These are phyloP conservation scores for Phyllosticta citribraziliensis DNA, from an alignment of 2,329 filamentous ascomycete species.

Conservation along the genomic window DNA sequence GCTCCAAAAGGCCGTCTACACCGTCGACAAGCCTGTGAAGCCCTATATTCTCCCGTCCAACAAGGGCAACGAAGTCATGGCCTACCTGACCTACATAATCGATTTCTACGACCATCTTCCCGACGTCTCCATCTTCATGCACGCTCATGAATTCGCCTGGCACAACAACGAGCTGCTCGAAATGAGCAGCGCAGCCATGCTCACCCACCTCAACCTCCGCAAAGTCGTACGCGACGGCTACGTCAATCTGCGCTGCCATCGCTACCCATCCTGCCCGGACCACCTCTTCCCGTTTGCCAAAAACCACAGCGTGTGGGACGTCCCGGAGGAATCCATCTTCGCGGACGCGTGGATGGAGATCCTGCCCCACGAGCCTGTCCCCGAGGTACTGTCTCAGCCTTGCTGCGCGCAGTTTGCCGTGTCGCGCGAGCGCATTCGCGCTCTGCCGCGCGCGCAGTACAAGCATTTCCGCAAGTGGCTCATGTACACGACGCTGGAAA, in stretches of 20 bases:
- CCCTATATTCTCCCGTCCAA: slow-evolving; percentile 14
- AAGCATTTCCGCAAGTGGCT: slow-evolving; percentile 45
- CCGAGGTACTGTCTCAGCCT: slow-evolving; percentile 11
- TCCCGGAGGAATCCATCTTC: slow-evolving; percentile 19
- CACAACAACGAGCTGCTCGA: slow-evolving; percentile 17
- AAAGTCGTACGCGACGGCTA: slow-evolving; percentile 25
- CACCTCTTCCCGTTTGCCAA: slow-evolving; percentile 27
- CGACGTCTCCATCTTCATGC: slow-evolving; percentile 16
- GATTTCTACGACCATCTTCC: slow-evolving; percentile 18
- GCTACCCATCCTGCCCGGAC: slow-evolving; percentile 28
- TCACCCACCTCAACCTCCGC: slow-evolving; percentile 22
- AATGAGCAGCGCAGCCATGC: slow-evolving; percentile 25
- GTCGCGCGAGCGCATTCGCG: slow-evolving; percentile 12
- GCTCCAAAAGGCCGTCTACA: slow-evolving; percentile 19
- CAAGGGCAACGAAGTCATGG: slow-evolving; percentile 17
- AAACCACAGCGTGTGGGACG: slow-evolving; percentile 45
- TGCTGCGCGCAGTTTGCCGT: slow-evolving; percentile 16
- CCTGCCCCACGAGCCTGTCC: slow-evolving; percentile 7
- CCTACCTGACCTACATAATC: slow-evolving; percentile 19
- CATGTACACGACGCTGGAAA: slow-evolving; percentile 38
- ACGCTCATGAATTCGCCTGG: slow-evolving; percentile 10
- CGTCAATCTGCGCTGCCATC: slow-evolving; percentile 31
- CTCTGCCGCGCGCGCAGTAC: slow-evolving; percentile 37
- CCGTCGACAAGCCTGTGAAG: slow-evolving; percentile 11
- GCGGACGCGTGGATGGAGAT: slow-evolving; percentile 11